Base-by-base conservation (phyloP, 2,329 filamentous ascomycete species). In the Penicillium polonicum region DNA sequence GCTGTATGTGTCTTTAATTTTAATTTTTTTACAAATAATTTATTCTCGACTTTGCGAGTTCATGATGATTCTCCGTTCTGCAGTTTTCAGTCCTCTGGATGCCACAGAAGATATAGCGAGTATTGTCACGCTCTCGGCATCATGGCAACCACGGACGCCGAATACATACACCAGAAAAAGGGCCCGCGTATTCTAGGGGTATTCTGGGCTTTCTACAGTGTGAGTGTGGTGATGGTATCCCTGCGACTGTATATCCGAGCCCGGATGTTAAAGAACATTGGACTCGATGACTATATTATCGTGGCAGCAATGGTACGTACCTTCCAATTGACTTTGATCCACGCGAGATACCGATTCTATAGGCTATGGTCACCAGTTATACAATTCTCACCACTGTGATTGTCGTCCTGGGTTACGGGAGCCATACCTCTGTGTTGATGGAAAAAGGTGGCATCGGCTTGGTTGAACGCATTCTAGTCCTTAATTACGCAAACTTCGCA, bases 331-430 rank as follows among this genome's bases (percentile, higher is more conserved):
- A 17, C 4, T 23, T 29, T 21, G 5, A 17, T 7, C 3, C 17
- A 50, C 27, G 3, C 8, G 13, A n/a, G 4, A 21, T 41, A 19
- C 12, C 8, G 15, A 29, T 50, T 43, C 43, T 55, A n/a, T 41
- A 29, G 52, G 56, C 72, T 4, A 68, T 68, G 25, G 65, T 67
- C 9, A 72, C 71, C 65, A 49, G 64, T 31, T 73, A 72, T 21
- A 67, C 74, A 2, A 67, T 55, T 2, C 59, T 79, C 15, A 71
- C 72, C 5, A 69, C 71, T 6, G 63, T 68, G 8, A 73, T 73
- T 19, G 72, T 80, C 13, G 31, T 57, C 0, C 58, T 69, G 12
- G 78, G 79, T 4, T 76, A 74, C 49, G 78, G 78, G 1, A 69
- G 68, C 38, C 76, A 80, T 58, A 68, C 72, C 25, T 60, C 60